Evolutionary conservation across 495 filamentous ascomycete species (phyloP).

Genomic region (Hypoxylon perforatum): DNA sequence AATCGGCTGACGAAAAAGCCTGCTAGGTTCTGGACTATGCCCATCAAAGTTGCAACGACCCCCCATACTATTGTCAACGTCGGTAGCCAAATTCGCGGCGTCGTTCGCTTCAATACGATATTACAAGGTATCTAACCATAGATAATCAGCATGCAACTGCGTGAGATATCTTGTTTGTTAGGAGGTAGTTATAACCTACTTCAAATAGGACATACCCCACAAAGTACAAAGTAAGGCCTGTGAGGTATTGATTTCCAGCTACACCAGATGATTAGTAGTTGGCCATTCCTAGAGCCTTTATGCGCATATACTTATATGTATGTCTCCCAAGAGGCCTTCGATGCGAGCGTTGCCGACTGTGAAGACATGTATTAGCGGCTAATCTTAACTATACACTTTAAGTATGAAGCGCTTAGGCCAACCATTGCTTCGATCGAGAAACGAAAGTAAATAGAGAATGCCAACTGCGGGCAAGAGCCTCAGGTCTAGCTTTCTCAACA

Average conservation of each 20-base stretch:
- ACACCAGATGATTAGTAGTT: constrained; percentile 1
- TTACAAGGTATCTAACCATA: constrained; percentile 71
- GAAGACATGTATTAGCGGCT: constrained; percentile 13
- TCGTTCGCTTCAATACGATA: constrained; percentile 76
- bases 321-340: constrained; percentile 72
- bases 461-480: constrained; percentile 74
- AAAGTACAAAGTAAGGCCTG: constrained; percentile 78
- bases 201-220: constrained; percentile 79
- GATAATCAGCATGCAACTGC: constrained; percentile 1
- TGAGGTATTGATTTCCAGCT: constrained; percentile 76
- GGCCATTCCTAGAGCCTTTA: background rate
- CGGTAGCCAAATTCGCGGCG: constrained; percentile 68
- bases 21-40: constrained; percentile 72
- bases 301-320: constrained; percentile 66
- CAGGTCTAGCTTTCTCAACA: constrained; percentile 74
- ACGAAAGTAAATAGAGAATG: constrained; percentile 76
- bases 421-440: constrained; percentile 81
- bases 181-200: constrained; percentile 32
- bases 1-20: constrained; percentile 73
- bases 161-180: background rate
- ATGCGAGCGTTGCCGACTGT: constrained; percentile 61
- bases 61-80: constrained; percentile 61
- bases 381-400: background rate
- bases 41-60: constrained; percentile 76
- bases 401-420: constrained; percentile 3